Evolutionary conservation across 1,284 basidiomycete species (phyloP), one percentile per base, ranked within the genome.

Genomic region (Abortiporus biennis): DNA sequence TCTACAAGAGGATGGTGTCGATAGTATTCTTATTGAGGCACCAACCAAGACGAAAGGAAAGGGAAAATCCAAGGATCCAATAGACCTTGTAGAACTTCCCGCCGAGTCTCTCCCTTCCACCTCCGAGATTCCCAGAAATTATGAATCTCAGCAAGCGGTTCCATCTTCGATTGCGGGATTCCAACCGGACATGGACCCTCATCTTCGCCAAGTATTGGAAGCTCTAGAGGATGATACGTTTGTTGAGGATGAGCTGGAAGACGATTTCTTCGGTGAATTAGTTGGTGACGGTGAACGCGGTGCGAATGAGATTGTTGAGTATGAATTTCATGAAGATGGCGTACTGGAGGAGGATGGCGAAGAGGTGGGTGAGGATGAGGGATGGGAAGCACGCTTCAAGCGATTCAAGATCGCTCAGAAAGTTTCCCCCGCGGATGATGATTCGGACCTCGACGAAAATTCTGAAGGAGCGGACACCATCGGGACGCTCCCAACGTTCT

Each of bases 161-260:
- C 91, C 92, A 2, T 73, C 76, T n/a, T 85, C 86, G 42, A 80
- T 93, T 42, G 72, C 85, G 24, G 95, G 96, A 1, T 83, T 99
- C 48, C 88, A 92, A 58, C 96, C 93, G 1, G 92, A 97, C 56
- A 92, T 99, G 88, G 90, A 99, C 61, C 92, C 92, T 3, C 92
- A 95, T 65, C 71, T 99, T 25, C 77, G 96, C 13, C 95, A 99
- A 62, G 82, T 82, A 0, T 69, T 99, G 23, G 94, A 98, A 55
- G 96, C 96, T 3, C 70, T 99, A 15, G 95, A 99, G 43, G 94
- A 99, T 58, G 92, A 98, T 47, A 94, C 87, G 3, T 98, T 93
- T 54, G 85, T 95, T 9, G 85, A 91, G 38, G 83, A 83, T 43
- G 76, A 68, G 8, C 59, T 80, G 3, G 80, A 78, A 22, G 86